These are phyloP conservation scores for Penicillium sp. DNA, from an alignment of 2,329 filamentous ascomycete genomes.

Conservation along the genomic window DNA sequence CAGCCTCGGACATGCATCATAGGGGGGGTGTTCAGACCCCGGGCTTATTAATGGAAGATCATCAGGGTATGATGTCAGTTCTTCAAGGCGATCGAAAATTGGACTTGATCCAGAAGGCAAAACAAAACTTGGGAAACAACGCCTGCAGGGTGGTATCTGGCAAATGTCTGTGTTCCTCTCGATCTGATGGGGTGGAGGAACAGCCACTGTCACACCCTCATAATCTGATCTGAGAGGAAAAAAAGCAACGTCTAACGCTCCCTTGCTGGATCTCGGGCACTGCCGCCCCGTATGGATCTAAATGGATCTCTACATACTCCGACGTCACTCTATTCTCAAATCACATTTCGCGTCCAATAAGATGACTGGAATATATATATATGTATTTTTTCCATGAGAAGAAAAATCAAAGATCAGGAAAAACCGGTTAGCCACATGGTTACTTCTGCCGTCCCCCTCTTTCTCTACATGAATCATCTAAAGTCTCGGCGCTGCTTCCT, in stretches of 20 bases:
- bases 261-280: constrained; percentile 9
- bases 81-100: background rate
- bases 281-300: constrained; percentile 2
- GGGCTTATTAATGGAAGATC: constrained; percentile 10
- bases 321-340: constrained; percentile 7
- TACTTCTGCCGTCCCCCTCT: background rate
- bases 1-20: constrained; percentile 12
- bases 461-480: constrained; percentile 1
- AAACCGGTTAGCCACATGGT: background rate
- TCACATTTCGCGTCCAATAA: background rate
- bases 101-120: background rate
- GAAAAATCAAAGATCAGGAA: background rate
- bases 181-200: constrained; percentile 14
- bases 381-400: background rate
- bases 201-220: constrained; percentile 14
- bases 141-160: constrained; percentile 3
- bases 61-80: constrained; percentile 13
- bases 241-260: background rate
- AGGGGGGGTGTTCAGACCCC: constrained; percentile 3
- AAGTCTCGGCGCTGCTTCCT: constrained; percentile 13
- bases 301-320: background rate
- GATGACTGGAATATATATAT: background rate
- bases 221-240: background rate
- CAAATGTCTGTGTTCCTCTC: background rate
- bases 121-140: background rate